phyloP scores from a whole-genome alignment of 139 green algal species.

The Bryopsis sp. region DNA sequence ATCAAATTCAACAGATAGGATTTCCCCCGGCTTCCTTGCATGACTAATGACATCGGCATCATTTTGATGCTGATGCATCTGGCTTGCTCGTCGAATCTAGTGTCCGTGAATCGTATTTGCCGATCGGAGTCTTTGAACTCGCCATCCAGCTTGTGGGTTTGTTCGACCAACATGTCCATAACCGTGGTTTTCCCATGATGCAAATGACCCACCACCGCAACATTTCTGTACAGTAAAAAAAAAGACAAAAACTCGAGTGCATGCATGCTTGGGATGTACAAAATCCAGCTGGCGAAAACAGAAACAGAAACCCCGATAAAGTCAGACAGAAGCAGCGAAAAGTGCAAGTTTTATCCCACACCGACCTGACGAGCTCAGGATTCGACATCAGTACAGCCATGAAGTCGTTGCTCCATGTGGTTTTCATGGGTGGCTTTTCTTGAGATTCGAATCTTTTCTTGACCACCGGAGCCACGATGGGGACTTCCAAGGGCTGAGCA shows the following conservation, averaged over 20 bases:
- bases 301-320: too few relatives aligned
- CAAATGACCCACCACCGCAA: conserved; percentile 81
- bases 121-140: conserved; percentile 37
- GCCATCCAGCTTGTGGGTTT: conserved; percentile 65
- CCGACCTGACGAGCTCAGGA: conserved; percentile 74
- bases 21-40: conserved; percentile 77
- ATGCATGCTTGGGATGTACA: too few relatives aligned
- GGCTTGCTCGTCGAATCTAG: conserved; percentile 85
- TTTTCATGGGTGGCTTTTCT: conserved; percentile 44
- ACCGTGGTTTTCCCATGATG: conserved; percentile 96
- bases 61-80: conserved; percentile 90
- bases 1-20: conserved; percentile 81
- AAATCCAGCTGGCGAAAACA: too few relatives aligned
- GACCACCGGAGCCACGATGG: conserved; percentile 87
- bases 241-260: too few relatives aligned
- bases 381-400: conserved; percentile 68
- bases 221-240: conserved; percentile 72
- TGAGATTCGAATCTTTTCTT: conserved; percentile 58
- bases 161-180: conserved; percentile 97
- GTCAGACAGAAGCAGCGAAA: too few relatives aligned
- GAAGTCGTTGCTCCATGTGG: conserved; percentile 68
- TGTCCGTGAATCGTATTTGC: conserved; percentile 91
- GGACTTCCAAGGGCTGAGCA: conserved; percentile 91
- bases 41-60: conserved; percentile 82
- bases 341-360: too few relatives aligned